Evolutionary conservation across 805 yeast genomes (phyloP).

Genomic region (Hanseniaspora guilliermondii): DNA sequence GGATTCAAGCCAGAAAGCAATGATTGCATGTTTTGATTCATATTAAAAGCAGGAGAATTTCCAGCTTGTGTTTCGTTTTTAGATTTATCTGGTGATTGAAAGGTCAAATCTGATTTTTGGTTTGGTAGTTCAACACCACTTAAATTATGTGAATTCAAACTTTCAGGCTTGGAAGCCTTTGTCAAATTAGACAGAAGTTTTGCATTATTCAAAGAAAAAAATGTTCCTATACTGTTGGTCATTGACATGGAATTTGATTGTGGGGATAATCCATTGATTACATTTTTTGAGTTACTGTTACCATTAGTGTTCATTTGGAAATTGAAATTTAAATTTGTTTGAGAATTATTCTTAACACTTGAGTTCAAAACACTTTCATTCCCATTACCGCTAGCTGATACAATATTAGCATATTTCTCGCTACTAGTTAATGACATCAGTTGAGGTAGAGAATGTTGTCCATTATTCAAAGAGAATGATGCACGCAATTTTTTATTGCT

Average conservation of each 20-base stretch:
- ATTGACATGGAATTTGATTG: conserved; percentile 22
- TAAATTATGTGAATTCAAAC: not conserved
- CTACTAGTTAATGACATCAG: conserved; percentile 24
- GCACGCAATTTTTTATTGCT: not conserved
- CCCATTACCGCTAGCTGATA: conserved; percentile 14
- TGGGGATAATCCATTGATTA: not conserved
- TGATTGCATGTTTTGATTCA: not conserved
- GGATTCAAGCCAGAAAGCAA: not conserved
- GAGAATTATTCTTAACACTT: conserved; percentile 1
- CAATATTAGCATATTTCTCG: conserved; percentile 21
- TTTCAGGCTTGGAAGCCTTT: not conserved
- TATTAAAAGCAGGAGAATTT: not conserved
- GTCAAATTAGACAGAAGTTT: conserved; percentile 12
- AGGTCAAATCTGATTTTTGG: not conserved
- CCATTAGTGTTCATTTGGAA: not conserved
- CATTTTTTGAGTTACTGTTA: not conserved
- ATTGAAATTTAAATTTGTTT: not conserved
- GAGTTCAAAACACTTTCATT: conserved; percentile 5
- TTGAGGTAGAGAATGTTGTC: conserved; percentile 21
- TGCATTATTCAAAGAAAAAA: conserved; percentile 18
- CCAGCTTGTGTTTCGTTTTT: not conserved
- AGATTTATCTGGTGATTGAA: not conserved
- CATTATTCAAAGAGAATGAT: not conserved
- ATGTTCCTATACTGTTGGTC: conserved; percentile 22
- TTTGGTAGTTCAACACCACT: not conserved